Percentiles rank a stretch among this genome's conserved stretches.
Evolutionary conservation across 371 early-diverging fungal genomes (phyloP).

Genomic region (Cokeromyces recurvatus): DNA sequence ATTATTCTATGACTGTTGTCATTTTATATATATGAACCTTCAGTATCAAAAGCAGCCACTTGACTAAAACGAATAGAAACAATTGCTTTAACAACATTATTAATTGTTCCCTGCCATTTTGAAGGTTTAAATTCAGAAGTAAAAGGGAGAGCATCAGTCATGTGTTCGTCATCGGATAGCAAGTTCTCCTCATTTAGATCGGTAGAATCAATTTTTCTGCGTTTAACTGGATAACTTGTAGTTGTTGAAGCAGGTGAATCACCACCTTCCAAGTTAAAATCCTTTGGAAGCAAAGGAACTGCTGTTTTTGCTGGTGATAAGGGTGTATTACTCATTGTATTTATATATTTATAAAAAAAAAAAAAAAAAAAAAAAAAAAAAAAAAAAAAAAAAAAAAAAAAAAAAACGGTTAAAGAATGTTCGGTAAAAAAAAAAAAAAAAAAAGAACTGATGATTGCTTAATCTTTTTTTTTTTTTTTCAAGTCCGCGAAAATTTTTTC

Average conservation of each 20-base stretch:
- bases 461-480: too few relatives aligned
- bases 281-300: slow-evolving; percentile 24
- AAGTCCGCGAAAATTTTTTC: too few relatives aligned
- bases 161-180: slow-evolving; percentile 2
- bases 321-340: slow-evolving; percentile 8
- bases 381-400: background rate
- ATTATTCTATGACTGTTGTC: background rate
- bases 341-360: background rate
- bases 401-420: too few relatives aligned
- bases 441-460: too few relatives aligned
- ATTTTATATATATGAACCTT: slow-evolving; percentile 46
- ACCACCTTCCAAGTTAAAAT: slow-evolving; percentile 36
- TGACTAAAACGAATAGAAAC: slow-evolving; percentile 74
- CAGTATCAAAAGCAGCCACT: slow-evolving; percentile 77
- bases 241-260: slow-evolving; percentile 35
- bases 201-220: slow-evolving; percentile 23
- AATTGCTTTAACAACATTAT: slow-evolving; percentile 69
- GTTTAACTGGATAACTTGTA: slow-evolving; percentile 21
- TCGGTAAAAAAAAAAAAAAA: too few relatives aligned
- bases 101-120: slow-evolving; percentile 64
- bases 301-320: slow-evolving; percentile 11
- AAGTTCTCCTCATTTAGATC: slow-evolving; percentile 1
- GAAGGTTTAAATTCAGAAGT: slow-evolving; percentile 23
- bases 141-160: slow-evolving; percentile 10
- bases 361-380: background rate